These are phyloP conservation scores for Liriodendron chinense DNA, from an alignment of 164 flowering plant genomes.

Conservation along the genomic window DNA sequence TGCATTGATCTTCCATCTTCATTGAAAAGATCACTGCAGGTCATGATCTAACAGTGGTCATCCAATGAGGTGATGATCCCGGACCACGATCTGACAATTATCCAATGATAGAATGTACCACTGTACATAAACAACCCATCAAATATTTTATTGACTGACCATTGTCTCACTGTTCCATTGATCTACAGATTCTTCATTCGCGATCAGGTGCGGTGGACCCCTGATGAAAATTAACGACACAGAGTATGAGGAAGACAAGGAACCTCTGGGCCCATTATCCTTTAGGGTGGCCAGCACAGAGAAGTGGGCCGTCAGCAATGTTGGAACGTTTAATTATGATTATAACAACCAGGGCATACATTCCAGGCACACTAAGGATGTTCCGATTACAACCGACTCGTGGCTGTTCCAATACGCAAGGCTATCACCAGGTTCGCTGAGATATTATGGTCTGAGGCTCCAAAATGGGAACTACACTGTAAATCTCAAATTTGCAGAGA, in stretches of 20 bases:
- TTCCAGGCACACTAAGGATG: constrained; percentile 26
- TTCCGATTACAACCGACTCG: constrained; percentile 45
- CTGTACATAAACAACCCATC: no score
- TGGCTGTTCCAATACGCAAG: constrained; percentile 69
- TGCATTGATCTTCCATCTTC: no score
- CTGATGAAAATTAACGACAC: no score
- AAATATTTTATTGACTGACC: no score
- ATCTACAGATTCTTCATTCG: constrained; percentile 56
- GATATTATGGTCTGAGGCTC: constrained; percentile 84
- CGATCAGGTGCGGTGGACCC: constrained; percentile 79
- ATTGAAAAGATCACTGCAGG: no score
- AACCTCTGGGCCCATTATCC: constrained; percentile 61
- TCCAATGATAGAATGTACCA: no score
- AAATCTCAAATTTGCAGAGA: constrained; percentile 66
- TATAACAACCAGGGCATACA: constrained; percentile 35
- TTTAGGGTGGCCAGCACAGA: constrained; percentile 32
- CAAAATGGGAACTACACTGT: constrained; percentile 76
- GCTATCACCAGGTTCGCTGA: constrained; percentile 66
- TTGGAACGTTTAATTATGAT: constrained; percentile 57
- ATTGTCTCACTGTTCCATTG: no score
- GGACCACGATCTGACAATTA: no score
- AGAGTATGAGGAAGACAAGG: constrained; percentile 50
- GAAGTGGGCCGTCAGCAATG: constrained; percentile 81
- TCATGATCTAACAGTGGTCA: no score
- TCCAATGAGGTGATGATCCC: no score